Percentiles rank a stretch among this genome's conserved stretches.
Conservation (phyloP, 225 moss, liverwort and hornwort genomes). For the Ulota crispa region DNA sequence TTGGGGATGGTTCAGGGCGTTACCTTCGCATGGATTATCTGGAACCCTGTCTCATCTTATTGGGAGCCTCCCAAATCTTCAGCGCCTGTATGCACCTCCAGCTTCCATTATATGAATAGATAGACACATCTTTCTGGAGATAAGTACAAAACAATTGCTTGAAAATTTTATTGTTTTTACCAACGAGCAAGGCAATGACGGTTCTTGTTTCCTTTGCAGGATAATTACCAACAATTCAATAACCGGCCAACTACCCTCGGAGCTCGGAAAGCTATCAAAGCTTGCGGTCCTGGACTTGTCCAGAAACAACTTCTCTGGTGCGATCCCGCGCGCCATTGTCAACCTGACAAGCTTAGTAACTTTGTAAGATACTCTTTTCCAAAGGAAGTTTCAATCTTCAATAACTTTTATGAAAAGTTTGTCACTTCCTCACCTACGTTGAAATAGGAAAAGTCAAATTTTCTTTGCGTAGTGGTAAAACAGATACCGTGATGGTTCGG, state of each 20-base stretch:
- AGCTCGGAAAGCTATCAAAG: constrained; percentile 57
- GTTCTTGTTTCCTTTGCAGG: constrained; percentile 34
- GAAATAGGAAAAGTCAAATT: not conserved
- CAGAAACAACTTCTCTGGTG: constrained; percentile 67
- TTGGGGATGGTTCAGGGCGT: constrained; percentile 44
- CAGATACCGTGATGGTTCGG: not conserved
- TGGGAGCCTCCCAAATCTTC: constrained; percentile 61
- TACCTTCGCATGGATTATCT: constrained; percentile 43
- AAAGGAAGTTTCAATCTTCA: not conserved
- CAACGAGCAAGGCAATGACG: not conserved
- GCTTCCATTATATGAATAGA: not conserved
- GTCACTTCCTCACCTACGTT: not conserved
- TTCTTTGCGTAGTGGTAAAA: not conserved
- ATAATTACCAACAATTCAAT: constrained; percentile 74
- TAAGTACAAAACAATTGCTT: not conserved
- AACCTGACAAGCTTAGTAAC: constrained; percentile 55
- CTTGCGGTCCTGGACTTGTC: constrained; percentile 75
- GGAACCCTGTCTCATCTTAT: constrained; percentile 53
- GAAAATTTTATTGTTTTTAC: not conserved
- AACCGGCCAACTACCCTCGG: constrained; percentile 61
- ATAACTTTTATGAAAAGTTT: not conserved
- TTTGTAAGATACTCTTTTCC: constrained; percentile 57
- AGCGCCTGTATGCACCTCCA: constrained; percentile 51
- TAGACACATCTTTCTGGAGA: not conserved
- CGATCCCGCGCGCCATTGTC: constrained; percentile 60